These are phyloP conservation scores for Fusarium albidum DNA, from an alignment of 2,329 filamentous ascomycete species.

Conservation along the genomic window DNA sequence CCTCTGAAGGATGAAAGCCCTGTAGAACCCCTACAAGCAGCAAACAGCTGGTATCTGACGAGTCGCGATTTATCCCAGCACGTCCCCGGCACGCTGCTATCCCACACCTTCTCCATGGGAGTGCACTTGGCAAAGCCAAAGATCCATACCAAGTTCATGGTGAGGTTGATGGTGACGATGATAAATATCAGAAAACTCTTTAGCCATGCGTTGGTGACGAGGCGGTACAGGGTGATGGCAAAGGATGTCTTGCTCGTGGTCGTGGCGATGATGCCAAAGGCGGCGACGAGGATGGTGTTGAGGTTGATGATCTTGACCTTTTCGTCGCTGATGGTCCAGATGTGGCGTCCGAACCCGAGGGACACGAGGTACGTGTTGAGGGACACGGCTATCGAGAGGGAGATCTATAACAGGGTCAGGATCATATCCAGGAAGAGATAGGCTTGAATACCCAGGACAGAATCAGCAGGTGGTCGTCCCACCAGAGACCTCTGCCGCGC, in stretches of 20 bases:
- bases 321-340: conserved; percentile 33
- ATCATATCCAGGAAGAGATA: background rate
- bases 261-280: conserved; percentile 46
- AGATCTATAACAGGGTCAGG: conserved; percentile 26
- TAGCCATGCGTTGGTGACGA: conserved; percentile 40
- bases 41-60: conserved; percentile 42
- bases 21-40: conserved; percentile 40
- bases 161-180: conserved; percentile 45
- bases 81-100: conserved; percentile 36
- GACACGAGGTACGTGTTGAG: conserved; percentile 45
- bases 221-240: conserved; percentile 47
- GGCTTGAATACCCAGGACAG: conserved; percentile 43
- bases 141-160: conserved; percentile 47
- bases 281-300: conserved; percentile 39
- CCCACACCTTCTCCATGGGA: conserved; percentile 40
- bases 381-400: conserved; percentile 41
- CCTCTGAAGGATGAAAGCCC: fast-evolving
- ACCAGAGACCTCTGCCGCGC: conserved; percentile 47
- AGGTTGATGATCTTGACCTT: conserved; percentile 39
- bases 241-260: conserved; percentile 50
- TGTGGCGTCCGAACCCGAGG: conserved; percentile 40
- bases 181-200: conserved; percentile 43
- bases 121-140: conserved; percentile 46
- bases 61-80: conserved; percentile 43
- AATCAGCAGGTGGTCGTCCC: conserved; percentile 49